Conservation (phyloP, 2,329 filamentous ascomycete genomes). For the Exserohilum turcica region DNA sequence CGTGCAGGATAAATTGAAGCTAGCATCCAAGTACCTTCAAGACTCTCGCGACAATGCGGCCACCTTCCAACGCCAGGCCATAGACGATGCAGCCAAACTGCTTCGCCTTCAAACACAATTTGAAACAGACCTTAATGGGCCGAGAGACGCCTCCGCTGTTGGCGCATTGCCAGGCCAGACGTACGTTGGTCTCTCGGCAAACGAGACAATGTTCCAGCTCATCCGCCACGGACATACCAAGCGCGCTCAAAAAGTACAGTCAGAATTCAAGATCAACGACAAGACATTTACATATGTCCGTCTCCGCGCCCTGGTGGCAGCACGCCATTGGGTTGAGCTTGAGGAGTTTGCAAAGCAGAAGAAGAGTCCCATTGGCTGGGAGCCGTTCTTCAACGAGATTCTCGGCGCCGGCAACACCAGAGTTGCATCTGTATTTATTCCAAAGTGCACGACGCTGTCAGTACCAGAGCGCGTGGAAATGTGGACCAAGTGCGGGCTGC, state of each 20-base stretch:
- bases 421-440: constrained; percentile 80
- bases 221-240: constrained; percentile 81
- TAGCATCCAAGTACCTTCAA: constrained; percentile 79
- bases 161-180: constrained; percentile 44
- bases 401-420: constrained; percentile 88
- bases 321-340: constrained; percentile 89
- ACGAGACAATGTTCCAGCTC: constrained; percentile 90
- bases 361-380: constrained; percentile 95
- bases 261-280: constrained; percentile 90
- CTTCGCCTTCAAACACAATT: constrained; percentile 85
- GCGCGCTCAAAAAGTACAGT: constrained; percentile 83
- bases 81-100: constrained; percentile 80
- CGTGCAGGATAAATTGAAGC: constrained; percentile 82
- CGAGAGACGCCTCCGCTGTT: constrained; percentile 54
- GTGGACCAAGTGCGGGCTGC: constrained; percentile 95
- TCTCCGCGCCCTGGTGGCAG: constrained; percentile 84
- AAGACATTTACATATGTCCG: constrained; percentile 88
- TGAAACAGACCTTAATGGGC: constrained; percentile 73
- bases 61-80: constrained; percentile 70
- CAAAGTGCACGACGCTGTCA: constrained; percentile 78
- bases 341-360: constrained; percentile 79
- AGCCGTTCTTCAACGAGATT: constrained; percentile 92
- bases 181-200: constrained; percentile 83
- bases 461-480: constrained; percentile 77
- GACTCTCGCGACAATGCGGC: constrained; percentile 79